Evolutionary conservation across 2,329 filamentous ascomycete genomes (phyloP), one percentile per base, ranked within the genome.

Genomic region (Colletotrichum sidae): DNA sequence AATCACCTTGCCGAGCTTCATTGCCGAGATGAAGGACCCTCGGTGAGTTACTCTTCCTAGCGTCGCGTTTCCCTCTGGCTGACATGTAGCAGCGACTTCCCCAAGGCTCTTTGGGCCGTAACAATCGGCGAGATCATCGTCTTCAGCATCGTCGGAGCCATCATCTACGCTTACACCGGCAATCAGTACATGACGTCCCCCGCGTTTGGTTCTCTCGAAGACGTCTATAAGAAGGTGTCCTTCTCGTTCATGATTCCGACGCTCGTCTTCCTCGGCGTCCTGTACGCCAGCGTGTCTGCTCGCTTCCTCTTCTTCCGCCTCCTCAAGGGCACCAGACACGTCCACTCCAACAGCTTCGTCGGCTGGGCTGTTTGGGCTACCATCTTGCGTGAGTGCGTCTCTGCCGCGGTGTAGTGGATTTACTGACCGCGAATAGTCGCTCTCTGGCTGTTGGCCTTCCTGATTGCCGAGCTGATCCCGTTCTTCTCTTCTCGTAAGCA

Each of bases 221-320:
- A 92, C 51, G 83, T 90, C 2, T 96, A 90, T 80, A 94, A 96
- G 81, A 97, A 97, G 81, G 85, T 96, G 2, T 87, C 92, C 0
- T 97, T 97, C 78, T 94, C 91, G 11, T 97, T 97, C 81, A 97
- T 97, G 94, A 91, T 97, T 38, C 94, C 94, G 0, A 97, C 94
- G 0, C 85, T 97, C 69, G 93, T 97, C 74, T 97, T 97, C 81
- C 80, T 97, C 5, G 94, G 94, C 8, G 93, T 96, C 0, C 79
- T 97, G 15, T 97, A 97, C 75, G 94, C 94, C 12, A 96, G 92
- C 0, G 93, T 97, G 2, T 94, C 93, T 4, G 91, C 92, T 1
- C 91, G 94, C 37, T 97, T 97, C 80, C 82, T 97, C 72, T 97
- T 97, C 81, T 96, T 97, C 86, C 92, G 93, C 68, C 75, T 96